Base-by-base conservation (phyloP, 441 rosid species). In the Arabidopsis lyrata region DNA sequence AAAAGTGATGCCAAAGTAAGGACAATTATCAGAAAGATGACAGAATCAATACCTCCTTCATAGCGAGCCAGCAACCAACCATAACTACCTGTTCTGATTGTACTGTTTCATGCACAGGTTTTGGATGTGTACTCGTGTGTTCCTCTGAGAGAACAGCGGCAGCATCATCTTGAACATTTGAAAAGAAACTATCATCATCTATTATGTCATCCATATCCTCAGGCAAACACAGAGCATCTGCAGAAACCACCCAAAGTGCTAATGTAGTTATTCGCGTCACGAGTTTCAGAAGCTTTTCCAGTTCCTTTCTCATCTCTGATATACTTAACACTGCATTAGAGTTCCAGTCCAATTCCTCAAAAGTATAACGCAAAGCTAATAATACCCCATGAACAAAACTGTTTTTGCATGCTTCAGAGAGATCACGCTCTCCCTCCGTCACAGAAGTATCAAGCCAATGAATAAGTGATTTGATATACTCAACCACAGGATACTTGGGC, bases 41-140 rank as follows among this genome's bases (percentile, higher is more conserved):
- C 63, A 73, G 32, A 76, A 77, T 68, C 54, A 67, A 45, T 86
- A 92, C 98, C 99, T 95, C 99, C 84, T 95, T 92, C 99, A 91
- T 95, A 44, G 98, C 99, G 73, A 92, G 85, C 99, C 99, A 95
- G 84, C 98, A 91, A 77, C 98, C 98, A 74, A 92, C 98, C 99
- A 92, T 91, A 44, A 95, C 93, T 73, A 88, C 78, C 77, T 92
- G 99, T 49, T 91, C 95, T 53, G 91, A 83, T 71, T 82, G 73
- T 77, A 85, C 73, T 41, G 58, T 75, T 80, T 83, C 91, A 68
- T 63, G 81, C 66, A 55, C 72, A 73, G 61, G 64, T 78, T 78
- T 83, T 50, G 78, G 77, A 82, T 67, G 55, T 65, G 60, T 57
- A 63, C 79, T 81, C 71, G 79, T 88, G 11, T 45, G 49, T 57